A percentile compares a stretch with the other conserved stretches of the same genome.
Evolutionary conservation across 768 basidiomycete species (phyloP).

Genomic region (Mrakia blollopis): DNA sequence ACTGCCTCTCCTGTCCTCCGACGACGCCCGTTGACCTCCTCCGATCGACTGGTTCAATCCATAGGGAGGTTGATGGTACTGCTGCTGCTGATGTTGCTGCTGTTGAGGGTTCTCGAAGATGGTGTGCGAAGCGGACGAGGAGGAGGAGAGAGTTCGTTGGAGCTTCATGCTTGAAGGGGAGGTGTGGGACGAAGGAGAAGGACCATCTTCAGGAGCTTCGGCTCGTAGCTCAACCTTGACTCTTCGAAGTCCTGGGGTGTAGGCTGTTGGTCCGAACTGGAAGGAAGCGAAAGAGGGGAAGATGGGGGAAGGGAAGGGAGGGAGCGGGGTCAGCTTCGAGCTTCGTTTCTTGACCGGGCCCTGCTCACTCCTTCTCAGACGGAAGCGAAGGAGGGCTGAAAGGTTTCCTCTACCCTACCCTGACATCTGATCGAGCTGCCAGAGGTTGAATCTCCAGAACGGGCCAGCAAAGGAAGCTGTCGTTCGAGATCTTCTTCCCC

Average conservation of each 20-base stretch:
- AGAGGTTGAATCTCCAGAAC: too few species aligned
- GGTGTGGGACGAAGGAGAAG: background rate
- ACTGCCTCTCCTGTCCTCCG: background rate
- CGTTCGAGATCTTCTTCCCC: background rate
- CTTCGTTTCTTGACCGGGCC: background rate
- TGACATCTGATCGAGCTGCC: too few species aligned
- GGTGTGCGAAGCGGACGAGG: background rate
- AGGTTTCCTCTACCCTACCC: too few species aligned
- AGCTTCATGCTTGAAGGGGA: background rate
- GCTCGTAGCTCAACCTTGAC: conserved; percentile 10
- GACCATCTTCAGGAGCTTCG: background rate
- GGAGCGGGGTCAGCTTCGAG: background rate
- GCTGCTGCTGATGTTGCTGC: background rate
- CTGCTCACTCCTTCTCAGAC: background rate
- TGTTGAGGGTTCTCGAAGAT: background rate
- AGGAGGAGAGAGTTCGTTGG: background rate
- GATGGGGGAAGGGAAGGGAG: background rate
- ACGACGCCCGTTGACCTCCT: background rate
- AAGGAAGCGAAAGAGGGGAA: background rate
- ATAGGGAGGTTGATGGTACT: background rate
- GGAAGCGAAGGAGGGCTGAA: too few species aligned
- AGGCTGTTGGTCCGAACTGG: conserved; percentile 22
- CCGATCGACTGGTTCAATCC: background rate
- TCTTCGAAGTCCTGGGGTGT: conserved; percentile 8
- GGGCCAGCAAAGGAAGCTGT: background rate